Percentiles rank a stretch among this genome's conserved stretches.
Evolutionary conservation across 2,329 filamentous ascomycete genomes (phyloP).

Genomic region (Sphaerostilbella broomeana): DNA sequence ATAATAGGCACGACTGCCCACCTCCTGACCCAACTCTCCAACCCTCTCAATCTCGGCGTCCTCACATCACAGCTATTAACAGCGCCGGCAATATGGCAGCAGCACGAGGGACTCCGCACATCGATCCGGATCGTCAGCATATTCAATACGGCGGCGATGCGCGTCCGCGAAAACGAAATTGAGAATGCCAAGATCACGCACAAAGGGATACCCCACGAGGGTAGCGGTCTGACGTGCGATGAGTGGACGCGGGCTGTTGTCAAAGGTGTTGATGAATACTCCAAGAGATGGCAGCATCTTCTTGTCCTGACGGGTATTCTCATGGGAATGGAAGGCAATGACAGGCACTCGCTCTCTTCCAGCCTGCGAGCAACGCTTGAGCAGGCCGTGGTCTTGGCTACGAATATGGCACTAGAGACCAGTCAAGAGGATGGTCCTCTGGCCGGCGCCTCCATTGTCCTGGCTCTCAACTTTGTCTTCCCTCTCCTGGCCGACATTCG

Average conservation of each 20-base stretch:
- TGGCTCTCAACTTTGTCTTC: slow-evolving; percentile 73
- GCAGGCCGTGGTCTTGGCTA: slow-evolving; percentile 63
- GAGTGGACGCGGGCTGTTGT: slow-evolving; percentile 52
- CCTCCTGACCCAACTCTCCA: slow-evolving; percentile 62
- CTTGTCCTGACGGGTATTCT: slow-evolving; percentile 74
- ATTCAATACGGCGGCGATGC: slow-evolving; percentile 60
- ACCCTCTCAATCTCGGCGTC: slow-evolving; percentile 67
- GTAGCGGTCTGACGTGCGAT: slow-evolving; percentile 41
- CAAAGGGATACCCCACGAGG: slow-evolving; percentile 23
- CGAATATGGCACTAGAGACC: slow-evolving; percentile 65
- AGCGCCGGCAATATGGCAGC: slow-evolving; percentile 64
- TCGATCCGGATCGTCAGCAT: slow-evolving; percentile 63
- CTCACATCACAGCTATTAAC: slow-evolving; percentile 66
- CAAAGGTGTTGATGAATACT: slow-evolving; percentile 51
- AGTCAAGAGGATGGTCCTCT: slow-evolving; percentile 33
- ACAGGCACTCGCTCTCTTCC: slow-evolving; percentile 56
- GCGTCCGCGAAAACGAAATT: slow-evolving; percentile 44
- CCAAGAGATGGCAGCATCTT: slow-evolving; percentile 72
- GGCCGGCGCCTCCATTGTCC: slow-evolving; percentile 49
- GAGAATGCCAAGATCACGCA: slow-evolving; percentile 26
- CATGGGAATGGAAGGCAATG: slow-evolving; percentile 64
- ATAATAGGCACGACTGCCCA: slow-evolving; percentile 60
- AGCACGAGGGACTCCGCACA: slow-evolving; percentile 52
- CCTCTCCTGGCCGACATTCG: slow-evolving; percentile 59
- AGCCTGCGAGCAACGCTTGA: slow-evolving; percentile 63